phyloP scores from a whole-genome alignment of 345 rosid genomes.

The Nephelium lappaceum region DNA sequence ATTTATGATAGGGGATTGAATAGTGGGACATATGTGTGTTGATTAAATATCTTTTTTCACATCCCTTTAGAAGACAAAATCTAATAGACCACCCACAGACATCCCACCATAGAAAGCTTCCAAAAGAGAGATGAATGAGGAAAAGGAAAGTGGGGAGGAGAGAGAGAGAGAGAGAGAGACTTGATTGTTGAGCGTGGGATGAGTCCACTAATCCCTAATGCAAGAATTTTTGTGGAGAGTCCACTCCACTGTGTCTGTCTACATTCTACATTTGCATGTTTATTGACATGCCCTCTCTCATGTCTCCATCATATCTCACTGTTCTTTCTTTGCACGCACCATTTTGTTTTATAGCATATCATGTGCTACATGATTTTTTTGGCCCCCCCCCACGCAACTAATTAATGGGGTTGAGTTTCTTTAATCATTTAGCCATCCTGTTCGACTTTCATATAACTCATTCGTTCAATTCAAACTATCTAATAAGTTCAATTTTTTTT shows the following conservation, averaged over 20 bases:
- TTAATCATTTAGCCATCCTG: too few relatives aligned
- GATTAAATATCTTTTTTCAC: background rate
- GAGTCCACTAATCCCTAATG: slow-evolving; percentile 41
- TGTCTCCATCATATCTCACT: background rate
- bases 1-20: too few relatives aligned
- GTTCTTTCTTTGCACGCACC: background rate
- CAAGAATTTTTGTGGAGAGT: slow-evolving; percentile 26
- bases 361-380: background rate
- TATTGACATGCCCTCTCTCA: background rate
- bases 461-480: too few relatives aligned
- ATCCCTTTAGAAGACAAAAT: background rate
- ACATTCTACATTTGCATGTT: background rate
- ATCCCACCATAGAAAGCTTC: background rate
- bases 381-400: background rate
- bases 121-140: background rate
- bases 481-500: too few relatives aligned
- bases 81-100: background rate
- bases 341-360: background rate
- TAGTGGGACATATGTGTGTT: background rate
- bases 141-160: slow-evolving; percentile 12
- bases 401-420: too few relatives aligned
- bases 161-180: too few relatives aligned
- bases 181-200: slow-evolving; percentile 41
- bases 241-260: slow-evolving; percentile 32
- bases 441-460: too few relatives aligned